phyloP scores from a whole-genome alignment of 1,284 basidiomycete genomes.

The Veloboletus limbatus region DNA sequence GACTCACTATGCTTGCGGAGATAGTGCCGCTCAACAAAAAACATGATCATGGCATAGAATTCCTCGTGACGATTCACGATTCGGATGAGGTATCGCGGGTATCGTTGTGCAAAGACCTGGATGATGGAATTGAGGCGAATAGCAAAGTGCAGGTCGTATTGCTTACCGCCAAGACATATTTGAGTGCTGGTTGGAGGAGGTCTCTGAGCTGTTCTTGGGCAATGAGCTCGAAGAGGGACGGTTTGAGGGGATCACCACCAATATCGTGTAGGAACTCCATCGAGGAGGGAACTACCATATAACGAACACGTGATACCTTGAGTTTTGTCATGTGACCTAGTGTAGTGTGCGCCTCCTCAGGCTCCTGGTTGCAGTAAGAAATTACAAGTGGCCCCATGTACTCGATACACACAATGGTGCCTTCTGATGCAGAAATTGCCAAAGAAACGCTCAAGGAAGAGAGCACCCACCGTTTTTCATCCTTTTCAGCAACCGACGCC shows the following conservation, averaged over 20 bases:
- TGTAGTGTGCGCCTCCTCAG: too few species aligned
- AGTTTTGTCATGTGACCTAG: constrained; percentile 28
- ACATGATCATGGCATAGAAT: constrained; percentile 87
- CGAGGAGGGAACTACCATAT: background rate
- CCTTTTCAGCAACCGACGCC: constrained; percentile 73
- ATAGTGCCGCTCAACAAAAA: constrained; percentile 89
- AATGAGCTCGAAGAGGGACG: constrained; percentile 93
- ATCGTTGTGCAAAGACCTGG: constrained; percentile 92
- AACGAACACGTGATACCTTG: constrained; percentile 24
- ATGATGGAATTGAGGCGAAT: constrained; percentile 6
- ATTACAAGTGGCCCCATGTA: too few species aligned
- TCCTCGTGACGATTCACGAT: constrained; percentile 96
- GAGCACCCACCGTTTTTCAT: constrained; percentile 60
- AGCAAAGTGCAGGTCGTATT: background rate
- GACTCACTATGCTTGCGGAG: constrained; percentile 75
- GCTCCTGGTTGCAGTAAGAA: too few species aligned
- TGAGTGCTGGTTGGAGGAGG: constrained; percentile 90
- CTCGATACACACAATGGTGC: constrained; percentile 57
- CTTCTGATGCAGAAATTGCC: constrained; percentile 69
- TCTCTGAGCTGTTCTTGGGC: constrained; percentile 95
- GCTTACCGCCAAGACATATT: constrained; percentile 89
- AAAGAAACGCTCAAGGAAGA: constrained; percentile 69
- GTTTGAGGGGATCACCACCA: constrained; percentile 71
- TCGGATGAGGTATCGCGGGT: constrained; percentile 90
- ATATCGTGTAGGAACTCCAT: constrained; percentile 85